These are phyloP conservation scores for Phytophthora foliorum DNA, from an alignment of 352 stramenopile genomes.

Conservation along the genomic window DNA sequence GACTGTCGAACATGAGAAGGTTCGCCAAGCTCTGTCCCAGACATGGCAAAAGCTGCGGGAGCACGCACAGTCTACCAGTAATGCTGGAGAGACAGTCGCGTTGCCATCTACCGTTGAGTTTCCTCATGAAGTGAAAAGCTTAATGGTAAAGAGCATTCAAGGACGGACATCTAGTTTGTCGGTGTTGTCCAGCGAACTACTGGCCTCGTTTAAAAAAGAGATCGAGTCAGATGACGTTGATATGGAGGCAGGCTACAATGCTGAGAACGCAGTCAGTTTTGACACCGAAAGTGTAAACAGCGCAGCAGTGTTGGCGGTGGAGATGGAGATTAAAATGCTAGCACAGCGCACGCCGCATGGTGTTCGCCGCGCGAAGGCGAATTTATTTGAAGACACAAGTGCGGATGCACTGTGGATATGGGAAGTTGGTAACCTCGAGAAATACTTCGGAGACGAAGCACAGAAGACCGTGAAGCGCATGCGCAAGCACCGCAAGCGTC, in stretches of 20 bases:
- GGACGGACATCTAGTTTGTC: constrained; percentile 52
- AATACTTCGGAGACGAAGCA: constrained; percentile 72
- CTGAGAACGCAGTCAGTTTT: constrained; percentile 4
- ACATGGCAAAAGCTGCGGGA: constrained; percentile 41
- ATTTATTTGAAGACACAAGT: constrained; percentile 86
- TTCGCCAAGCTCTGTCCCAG: constrained; percentile 21
- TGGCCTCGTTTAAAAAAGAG: constrained; percentile 42
- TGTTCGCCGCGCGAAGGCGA: constrained; percentile 68
- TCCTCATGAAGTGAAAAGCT: constrained; percentile 54
- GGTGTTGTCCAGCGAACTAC: constrained; percentile 43
- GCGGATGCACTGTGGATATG: constrained; percentile 83
- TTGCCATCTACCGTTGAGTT: constrained; percentile 38
- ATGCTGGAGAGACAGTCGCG: constrained; percentile 26
- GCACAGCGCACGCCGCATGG: constrained; percentile 82
- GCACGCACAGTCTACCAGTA: constrained; percentile 17
- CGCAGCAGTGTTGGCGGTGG: constrained; percentile 46
- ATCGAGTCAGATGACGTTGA: constrained; percentile 16
- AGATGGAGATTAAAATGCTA: constrained; percentile 92
- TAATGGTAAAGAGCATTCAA: constrained; percentile 65
- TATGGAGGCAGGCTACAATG: constrained; percentile 1
- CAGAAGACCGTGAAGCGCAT: constrained; percentile 84
- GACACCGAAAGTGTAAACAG: constrained; percentile 25
- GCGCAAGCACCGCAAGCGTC: constrained; percentile 83
- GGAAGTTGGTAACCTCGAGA: constrained; percentile 83
- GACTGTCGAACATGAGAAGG: constrained; percentile 25